phyloP scores from a whole-genome alignment of 2,329 filamentous ascomycete species.

The Phyllosticta citrichinensis region DNA sequence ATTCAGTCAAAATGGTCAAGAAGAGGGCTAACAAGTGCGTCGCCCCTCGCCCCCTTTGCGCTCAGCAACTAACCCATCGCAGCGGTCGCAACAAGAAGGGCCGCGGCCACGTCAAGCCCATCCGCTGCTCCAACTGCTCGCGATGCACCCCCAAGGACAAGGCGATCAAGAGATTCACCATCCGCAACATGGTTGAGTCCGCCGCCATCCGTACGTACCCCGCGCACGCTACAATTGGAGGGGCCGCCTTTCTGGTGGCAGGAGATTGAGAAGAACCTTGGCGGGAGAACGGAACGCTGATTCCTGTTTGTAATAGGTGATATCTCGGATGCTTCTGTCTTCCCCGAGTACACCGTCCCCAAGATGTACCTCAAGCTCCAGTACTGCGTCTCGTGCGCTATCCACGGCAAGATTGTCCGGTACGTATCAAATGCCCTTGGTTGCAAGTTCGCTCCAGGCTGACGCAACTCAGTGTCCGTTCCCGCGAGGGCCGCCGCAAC shows the following conservation, averaged over 20 bases:
- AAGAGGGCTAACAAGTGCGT: slow-evolving; percentile 65
- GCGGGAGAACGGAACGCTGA: slow-evolving; percentile 14
- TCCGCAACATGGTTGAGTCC: slow-evolving; percentile 99
- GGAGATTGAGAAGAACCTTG: slow-evolving; percentile 12
- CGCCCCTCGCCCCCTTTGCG: slow-evolving; percentile 13
- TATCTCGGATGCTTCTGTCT: slow-evolving; percentile 99
- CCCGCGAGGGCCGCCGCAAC: slow-evolving; percentile 94
- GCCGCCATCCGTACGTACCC: slow-evolving; percentile 89
- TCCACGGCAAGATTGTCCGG: slow-evolving; percentile 99
- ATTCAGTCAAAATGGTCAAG: slow-evolving; percentile 61
- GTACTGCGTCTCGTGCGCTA: slow-evolving; percentile 99
- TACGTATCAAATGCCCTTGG: slow-evolving; percentile 48
- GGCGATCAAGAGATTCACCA: slow-evolving; percentile 99
- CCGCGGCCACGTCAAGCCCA: slow-evolving; percentile 99
- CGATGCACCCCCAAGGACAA: slow-evolving; percentile 93
- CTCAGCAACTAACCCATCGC: slow-evolving; percentile 26
- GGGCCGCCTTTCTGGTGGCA: slow-evolving; percentile 1
- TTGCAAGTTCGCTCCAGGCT: neutral
- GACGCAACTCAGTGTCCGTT: slow-evolving; percentile 67
- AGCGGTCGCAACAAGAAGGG: slow-evolving; percentile 99
- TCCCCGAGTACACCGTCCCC: slow-evolving; percentile 97
- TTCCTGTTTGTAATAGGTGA: slow-evolving; percentile 57
- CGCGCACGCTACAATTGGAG: slow-evolving; percentile 4
- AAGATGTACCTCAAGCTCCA: slow-evolving; percentile 99
- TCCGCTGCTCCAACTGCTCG: slow-evolving; percentile 83